These are phyloP conservation scores for Hemileccinum impolitum DNA, from an alignment of 768 basidiomycete species.

Conservation along the genomic window DNA sequence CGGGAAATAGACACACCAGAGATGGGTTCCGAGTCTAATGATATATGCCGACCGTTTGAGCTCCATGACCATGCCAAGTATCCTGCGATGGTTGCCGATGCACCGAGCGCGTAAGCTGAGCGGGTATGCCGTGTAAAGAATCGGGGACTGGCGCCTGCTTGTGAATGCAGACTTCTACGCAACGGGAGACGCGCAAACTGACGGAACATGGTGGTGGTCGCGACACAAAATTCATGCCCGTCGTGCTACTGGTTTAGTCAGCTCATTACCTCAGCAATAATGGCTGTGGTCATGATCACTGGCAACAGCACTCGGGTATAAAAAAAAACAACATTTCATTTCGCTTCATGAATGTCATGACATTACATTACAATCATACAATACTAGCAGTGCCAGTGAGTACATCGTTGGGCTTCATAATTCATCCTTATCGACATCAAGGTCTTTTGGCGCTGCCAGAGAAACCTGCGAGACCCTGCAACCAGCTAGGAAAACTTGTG, in stretches of 20 bases:
- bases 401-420: constrained; percentile 7
- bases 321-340: constrained; percentile 13
- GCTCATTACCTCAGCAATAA: constrained; percentile 16
- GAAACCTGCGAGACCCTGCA: constrained; percentile 9
- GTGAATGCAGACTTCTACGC: constrained; percentile 52
- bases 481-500: not conserved
- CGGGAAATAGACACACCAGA: constrained; percentile 21
- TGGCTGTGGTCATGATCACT: too few relatives aligned
- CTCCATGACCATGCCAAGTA: constrained; percentile 50
- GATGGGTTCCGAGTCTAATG: constrained; percentile 42
- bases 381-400: constrained; percentile 5
- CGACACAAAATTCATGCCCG: constrained; percentile 24
- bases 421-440: constrained; percentile 8
- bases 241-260: constrained; percentile 19
- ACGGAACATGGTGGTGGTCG: constrained; percentile 45
- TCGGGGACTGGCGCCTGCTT: constrained; percentile 20
- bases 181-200: constrained; percentile 51
- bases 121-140: constrained; percentile 25
- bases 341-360: constrained; percentile 1
- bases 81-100: constrained; percentile 42
- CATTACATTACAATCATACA: constrained; percentile 4
- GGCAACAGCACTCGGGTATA: too few relatives aligned
- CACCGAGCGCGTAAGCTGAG: constrained; percentile 38
- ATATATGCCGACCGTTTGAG: constrained; percentile 40
- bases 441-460: constrained; percentile 15